Base-by-base conservation (phyloP, 306 rosid genomes). In the Erythrophleum fordii region DNA sequence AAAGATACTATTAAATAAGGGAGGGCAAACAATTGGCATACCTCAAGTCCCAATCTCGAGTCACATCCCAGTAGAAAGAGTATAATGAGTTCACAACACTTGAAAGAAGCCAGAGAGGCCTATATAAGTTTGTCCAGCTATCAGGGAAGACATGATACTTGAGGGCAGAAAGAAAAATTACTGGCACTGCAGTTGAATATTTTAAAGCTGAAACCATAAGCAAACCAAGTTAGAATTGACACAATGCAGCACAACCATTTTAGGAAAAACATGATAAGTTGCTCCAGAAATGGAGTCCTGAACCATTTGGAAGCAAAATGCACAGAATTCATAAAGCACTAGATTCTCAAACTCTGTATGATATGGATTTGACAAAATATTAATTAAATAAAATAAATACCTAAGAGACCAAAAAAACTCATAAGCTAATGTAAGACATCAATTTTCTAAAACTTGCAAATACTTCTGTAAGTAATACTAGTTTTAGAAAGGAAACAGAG, bases 21-120 rank as follows among this genome's bases (percentile, higher is more conserved):
- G 45, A 72, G 55, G 42, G 49, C 26, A 62, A 67, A 76, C 58
- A 85, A 66, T 71, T 79, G 76, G 45, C 86, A 75, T 87, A 96
- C 99, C 97, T 88, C 84, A 93, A 77, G 91, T 96, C 98, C 99
- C 99, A 96, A 89, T 96, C 99, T 74, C 97, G 90, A 67, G 89
- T 89, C 85, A 96, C 97, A 42, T 96, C 99, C 99, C 98, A 96
- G 90, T 96, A 96, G 90, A 96, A 96, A 46, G 99, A 96, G 86
- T 96, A 96, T 71, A 90, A 83, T 18, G 97, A 93, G 86, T 96
- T 96, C 80, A 90, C 82, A 78, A 96, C 94, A 83, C 97, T 81
- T 13, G 98, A 93, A 70, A 96, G 86, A 86, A 96, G 97, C 99
- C 99, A 96, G 35, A 96, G 97, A 70, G 97, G 99, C 83, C 97